Base-by-base conservation (phyloP, 2,329 filamentous ascomycete genomes). In the Ascochyta rabiei region DNA sequence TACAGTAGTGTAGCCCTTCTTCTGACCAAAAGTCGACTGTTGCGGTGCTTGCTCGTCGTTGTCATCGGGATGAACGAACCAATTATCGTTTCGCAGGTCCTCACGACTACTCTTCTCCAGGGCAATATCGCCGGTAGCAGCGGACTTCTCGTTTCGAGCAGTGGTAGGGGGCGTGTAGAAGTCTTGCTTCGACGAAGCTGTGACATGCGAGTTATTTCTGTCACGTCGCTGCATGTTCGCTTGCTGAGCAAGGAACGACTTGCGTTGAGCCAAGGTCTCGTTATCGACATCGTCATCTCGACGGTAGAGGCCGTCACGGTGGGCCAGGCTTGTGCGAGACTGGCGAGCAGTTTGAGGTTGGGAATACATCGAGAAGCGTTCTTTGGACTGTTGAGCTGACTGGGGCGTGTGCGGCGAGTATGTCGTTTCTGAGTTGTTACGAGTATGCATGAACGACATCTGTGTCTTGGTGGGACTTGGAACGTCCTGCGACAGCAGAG, bases 401-500 rank as follows among this genome's bases (percentile, higher is more conserved):
- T 77, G 74, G 8, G 81, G 79, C 8, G 79, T 83, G 48, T 81
- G 79, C 2, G 76, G 76, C 13, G 79, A 82, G 56, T 81, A 83
- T 21, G 77, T 77, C 42, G 81, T 75, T 4, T 84, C 86, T 28
- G 83, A 82, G 10, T 83, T 81, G 2, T 87, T 90, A 30, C 92
- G 85, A 0, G 90, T 96, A 69, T 95, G 88, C 75, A 90, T 84
- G 74, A 96, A 97, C 0, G 92, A 87, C 44, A 96, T 81, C 0
- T 83, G 83, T 0, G 63, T 75, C 67, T 61, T 68, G n/a, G 75
- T 69, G 2, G 71, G 71, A 15, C 54, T 63, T 13, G 70, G 62
- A 15, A 73, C 60, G 6, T 67, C 56, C 60, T 73, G 43, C 58
- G 63, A 24, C 53, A 59, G 76, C 51, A 56, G 68, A 58, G 55